Percentiles rank a stretch among this genome's conserved stretches.
These are phyloP conservation scores for Verticillium zaregamsianum DNA, from an alignment of 2,329 filamentous ascomycete genomes.

Conservation along the genomic window DNA sequence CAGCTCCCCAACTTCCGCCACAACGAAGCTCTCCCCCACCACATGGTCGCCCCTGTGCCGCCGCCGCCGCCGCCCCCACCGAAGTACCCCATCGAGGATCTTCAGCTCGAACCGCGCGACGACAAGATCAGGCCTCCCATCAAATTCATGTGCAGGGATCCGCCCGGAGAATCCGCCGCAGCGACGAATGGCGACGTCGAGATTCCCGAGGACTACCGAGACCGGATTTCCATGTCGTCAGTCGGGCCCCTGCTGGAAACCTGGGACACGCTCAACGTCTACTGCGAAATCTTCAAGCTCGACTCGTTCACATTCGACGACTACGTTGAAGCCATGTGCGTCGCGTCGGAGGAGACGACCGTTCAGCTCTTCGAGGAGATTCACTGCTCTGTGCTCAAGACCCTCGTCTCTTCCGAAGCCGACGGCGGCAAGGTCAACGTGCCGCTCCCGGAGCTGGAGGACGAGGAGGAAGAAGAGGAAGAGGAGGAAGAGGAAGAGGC, in stretches of 20 bases:
- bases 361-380: slow-evolving; percentile 87
- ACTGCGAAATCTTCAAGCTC: slow-evolving; percentile 87
- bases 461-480: slow-evolving; percentile 65
- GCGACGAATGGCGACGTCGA: slow-evolving; percentile 1
- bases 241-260: slow-evolving; percentile 84
- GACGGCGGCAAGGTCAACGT: slow-evolving; percentile 78
- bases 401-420: slow-evolving; percentile 71
- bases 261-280: slow-evolving; percentile 98
- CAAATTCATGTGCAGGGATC: slow-evolving; percentile 70
- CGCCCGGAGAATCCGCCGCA: slow-evolving; percentile 42
- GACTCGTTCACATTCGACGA: slow-evolving; percentile 99
- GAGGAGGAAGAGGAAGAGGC: slow-evolving; percentile 54
- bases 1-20: slow-evolving; percentile 40
- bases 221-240: slow-evolving; percentile 73
- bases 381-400: slow-evolving; percentile 86
- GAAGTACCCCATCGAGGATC: slow-evolving; percentile 94
- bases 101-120: slow-evolving; percentile 71
- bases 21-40: slow-evolving; percentile 37
- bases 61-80: slow-evolving; percentile 68
- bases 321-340: slow-evolving; percentile 81
- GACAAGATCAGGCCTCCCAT: slow-evolving; percentile 66
- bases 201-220: slow-evolving; percentile 35
- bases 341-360: slow-evolving; percentile 66
- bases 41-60: slow-evolving; percentile 31
- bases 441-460: slow-evolving; percentile 69